These are phyloP conservation scores for Boeremia lycopersici DNA, from an alignment of 2,329 filamentous ascomycete species.

Conservation along the genomic window DNA sequence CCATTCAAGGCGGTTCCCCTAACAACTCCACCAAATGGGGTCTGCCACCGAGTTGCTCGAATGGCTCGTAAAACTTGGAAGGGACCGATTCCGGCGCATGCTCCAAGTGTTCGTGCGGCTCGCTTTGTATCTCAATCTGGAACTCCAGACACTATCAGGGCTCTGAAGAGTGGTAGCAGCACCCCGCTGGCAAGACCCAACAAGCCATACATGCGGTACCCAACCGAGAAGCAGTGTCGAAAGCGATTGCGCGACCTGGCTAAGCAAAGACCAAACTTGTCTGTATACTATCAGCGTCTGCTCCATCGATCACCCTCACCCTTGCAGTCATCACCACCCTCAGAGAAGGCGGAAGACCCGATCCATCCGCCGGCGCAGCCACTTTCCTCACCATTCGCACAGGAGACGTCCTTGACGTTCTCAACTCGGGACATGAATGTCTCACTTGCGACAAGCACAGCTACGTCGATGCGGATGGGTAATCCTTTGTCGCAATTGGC, in stretches of 20 bases:
- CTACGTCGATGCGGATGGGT: slow-evolving; percentile 57
- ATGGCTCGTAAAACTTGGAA: slow-evolving; percentile 67
- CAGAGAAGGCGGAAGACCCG: slow-evolving; percentile 26
- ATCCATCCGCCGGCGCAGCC: slow-evolving; percentile 36
- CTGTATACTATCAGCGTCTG: slow-evolving; percentile 68
- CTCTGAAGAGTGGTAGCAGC: slow-evolving; percentile 52
- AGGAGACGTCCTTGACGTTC: slow-evolving; percentile 41
- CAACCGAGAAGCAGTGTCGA: slow-evolving; percentile 64
- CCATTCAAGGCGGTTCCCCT: slow-evolving; percentile 71
- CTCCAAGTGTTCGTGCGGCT: slow-evolving; percentile 23
- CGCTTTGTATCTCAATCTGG: slow-evolving; percentile 35
- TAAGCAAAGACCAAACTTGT: slow-evolving; percentile 65
- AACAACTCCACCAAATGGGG: slow-evolving; percentile 66
- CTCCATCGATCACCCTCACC: slow-evolving; percentile 67
- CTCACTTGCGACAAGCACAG: slow-evolving; percentile 58
- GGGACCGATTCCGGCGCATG: slow-evolving; percentile 48
- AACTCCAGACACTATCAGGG: slow-evolving; percentile 53
- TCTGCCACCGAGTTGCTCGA: slow-evolving; percentile 67
- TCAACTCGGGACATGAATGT: slow-evolving; percentile 58
- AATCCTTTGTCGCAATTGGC: slow-evolving; percentile 55
- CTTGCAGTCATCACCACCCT: slow-evolving; percentile 51
- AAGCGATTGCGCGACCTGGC: slow-evolving; percentile 64
- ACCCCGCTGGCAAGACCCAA: slow-evolving; percentile 52
- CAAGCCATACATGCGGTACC: slow-evolving; percentile 57
- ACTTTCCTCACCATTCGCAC: slow-evolving; percentile 48